These are phyloP conservation scores for Fragilaria crotonensis DNA, from an alignment of 108 stramenopile species.

Conservation along the genomic window DNA sequence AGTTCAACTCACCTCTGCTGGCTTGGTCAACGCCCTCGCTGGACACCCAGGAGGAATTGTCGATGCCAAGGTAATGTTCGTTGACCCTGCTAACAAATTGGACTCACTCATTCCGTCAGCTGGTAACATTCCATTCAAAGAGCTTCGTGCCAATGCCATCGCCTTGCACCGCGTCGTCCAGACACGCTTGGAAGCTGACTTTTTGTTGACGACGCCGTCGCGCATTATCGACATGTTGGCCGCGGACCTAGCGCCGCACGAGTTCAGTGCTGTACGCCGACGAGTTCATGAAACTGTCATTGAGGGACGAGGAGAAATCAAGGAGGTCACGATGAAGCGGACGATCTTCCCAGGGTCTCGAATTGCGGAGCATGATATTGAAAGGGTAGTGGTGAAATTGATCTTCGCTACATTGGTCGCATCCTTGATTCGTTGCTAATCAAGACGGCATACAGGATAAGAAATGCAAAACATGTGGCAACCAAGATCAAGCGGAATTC, in stretches of 20 bases:
- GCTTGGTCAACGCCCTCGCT: slow-evolving; percentile 63
- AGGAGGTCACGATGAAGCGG: too few relatives aligned
- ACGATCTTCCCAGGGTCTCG: slow-evolving; percentile 25
- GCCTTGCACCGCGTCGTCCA: slow-evolving; percentile 23
- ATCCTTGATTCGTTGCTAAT: too few relatives aligned
- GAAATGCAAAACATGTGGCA: slow-evolving; percentile 73
- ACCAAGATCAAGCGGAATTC: slow-evolving; percentile 76
- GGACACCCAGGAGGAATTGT: slow-evolving; percentile 49
- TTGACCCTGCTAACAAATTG: background rate
- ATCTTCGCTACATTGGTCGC: too few relatives aligned
- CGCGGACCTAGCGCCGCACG: slow-evolving; percentile 45
- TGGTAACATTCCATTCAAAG: slow-evolving; percentile 8
- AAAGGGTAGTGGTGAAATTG: slow-evolving; percentile 32
- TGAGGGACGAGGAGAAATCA: slow-evolving; percentile 58
- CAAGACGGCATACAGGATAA: slow-evolving; percentile 64
- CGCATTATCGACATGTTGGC: slow-evolving; percentile 75
- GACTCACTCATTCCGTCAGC: slow-evolving; percentile 14
- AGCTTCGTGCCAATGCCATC: slow-evolving; percentile 19
- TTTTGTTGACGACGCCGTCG: slow-evolving; percentile 68
- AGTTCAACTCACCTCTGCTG: slow-evolving; percentile 56
- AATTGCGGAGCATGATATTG: slow-evolving; percentile 26
- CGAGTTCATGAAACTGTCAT: slow-evolving; percentile 84
- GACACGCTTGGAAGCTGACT: slow-evolving; percentile 60
- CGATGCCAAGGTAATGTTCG: slow-evolving; percentile 12
- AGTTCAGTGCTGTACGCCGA: slow-evolving; percentile 57